Conservation (phyloP, 2,329 filamentous ascomycete species). For the Periconia sp. region DNA sequence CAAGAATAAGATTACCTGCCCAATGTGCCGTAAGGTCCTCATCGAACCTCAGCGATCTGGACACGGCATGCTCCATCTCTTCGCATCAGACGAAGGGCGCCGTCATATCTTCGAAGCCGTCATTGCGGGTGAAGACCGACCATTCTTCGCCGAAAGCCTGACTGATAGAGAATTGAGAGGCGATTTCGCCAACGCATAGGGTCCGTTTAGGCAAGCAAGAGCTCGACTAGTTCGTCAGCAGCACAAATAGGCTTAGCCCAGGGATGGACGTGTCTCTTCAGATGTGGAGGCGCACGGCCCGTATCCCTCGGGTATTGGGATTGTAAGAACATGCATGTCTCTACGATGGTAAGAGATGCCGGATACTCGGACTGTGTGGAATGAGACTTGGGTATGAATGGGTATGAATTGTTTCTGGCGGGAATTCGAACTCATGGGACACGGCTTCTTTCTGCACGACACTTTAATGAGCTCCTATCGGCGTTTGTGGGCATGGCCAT, state of each 20-base stretch:
- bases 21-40: constrained; percentile 44
- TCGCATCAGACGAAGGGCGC: constrained; percentile 14
- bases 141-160: neutral
- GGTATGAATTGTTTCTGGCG: too few species aligned
- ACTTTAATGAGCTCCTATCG: neutral
- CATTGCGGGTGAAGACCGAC: neutral
- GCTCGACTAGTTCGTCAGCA: too few species aligned
- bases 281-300: too few species aligned
- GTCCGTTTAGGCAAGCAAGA: neutral
- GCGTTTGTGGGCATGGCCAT: neutral
- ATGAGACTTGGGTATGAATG: too few species aligned
- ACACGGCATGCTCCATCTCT: neutral
- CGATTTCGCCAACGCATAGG: constrained; percentile 20
- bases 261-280: neutral
- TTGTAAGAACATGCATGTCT: too few species aligned
- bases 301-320: too few species aligned
- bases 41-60: constrained; percentile 22
- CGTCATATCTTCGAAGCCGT: constrained; percentile 1
- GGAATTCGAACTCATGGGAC: too few species aligned
- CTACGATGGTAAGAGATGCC: too few species aligned
- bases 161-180: constrained; percentile 20
- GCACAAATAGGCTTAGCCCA: neutral
- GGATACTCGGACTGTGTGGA: too few species aligned
- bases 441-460: neutral
- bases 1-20: constrained; percentile 46